These are phyloP conservation scores for Scenedesmus sp. DNA, from an alignment of 163 green algal species.

Conservation along the genomic window DNA sequence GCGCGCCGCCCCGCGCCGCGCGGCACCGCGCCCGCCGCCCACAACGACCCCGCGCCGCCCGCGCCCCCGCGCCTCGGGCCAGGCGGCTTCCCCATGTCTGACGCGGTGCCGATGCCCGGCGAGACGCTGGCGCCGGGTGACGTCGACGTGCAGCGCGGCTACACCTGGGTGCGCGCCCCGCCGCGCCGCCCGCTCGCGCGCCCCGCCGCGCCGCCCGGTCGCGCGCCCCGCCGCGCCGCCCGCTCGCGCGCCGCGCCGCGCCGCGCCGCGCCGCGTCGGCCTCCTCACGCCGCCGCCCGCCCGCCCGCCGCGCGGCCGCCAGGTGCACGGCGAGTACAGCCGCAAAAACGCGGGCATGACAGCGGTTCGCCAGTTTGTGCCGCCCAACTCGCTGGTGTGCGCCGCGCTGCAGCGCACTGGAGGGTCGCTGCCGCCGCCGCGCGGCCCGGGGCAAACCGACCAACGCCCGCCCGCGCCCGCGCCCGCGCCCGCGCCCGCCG, in stretches of 20 bases:
- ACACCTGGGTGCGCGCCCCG: constrained; percentile 6
- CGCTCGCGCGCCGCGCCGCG: too few species aligned
- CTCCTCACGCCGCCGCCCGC: too few species aligned
- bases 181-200: too few species aligned
- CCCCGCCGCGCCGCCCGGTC: too few species aligned
- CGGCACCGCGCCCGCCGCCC: background rate
- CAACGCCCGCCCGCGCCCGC: too few species aligned
- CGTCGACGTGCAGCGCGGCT: constrained; percentile 34
- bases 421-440: background rate
- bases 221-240: too few species aligned
- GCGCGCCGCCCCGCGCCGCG: background rate
- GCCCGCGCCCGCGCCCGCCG: too few species aligned
- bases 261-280: too few species aligned
- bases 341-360: constrained; percentile 41
- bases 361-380: constrained; percentile 38
- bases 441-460: background rate
- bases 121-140: background rate
- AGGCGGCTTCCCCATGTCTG: constrained; percentile 36
- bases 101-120: constrained; percentile 46
- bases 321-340: constrained; percentile 45
- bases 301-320: too few species aligned
- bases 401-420: background rate
- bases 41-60: background rate
- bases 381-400: constrained; percentile 41
- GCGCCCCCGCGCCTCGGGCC: background rate